Base-by-base conservation (phyloP, 2,329 filamentous ascomycete species). In the Xylaria sp. region DNA sequence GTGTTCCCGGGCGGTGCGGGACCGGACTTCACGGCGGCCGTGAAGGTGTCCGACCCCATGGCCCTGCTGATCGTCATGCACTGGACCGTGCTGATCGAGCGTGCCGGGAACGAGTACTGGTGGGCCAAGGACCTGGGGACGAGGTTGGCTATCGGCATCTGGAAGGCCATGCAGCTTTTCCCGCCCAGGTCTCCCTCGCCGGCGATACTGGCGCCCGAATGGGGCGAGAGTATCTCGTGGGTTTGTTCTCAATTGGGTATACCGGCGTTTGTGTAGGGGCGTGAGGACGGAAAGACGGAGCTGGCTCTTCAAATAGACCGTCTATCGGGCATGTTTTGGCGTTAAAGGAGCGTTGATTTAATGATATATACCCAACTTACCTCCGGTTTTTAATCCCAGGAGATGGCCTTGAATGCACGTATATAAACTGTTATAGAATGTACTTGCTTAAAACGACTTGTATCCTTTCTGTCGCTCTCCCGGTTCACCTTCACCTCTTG, bases 31-130 rank as follows among this genome's bases (percentile, higher is more conserved):
- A 71, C 75, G 0, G 34, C 69, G 0, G 77, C 77, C 2, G 55
- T 81, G 34, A 76, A 73, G 57, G 63, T 66, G 0, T 68, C 68
- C 10, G 78, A 81, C 28, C 80, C 79, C 0, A 73, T 82, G 48
- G 76, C 79, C 18, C 60, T 82, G 39, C 76, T 81, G 15, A 72
- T 81, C 3, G 67, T 80, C 61, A 73, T 81, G 73, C 78, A 80
- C 55, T 82, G 80, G 79, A 75, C 76, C 0, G 78, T 81, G 20
- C 72, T 80, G 60, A 69, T 81, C 13, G 67, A 77, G 8, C 53
- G 61, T 2, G n/a, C 71, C 9, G 70, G 73, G n/a, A 18, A 56
- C 23, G 55, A 66, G 28, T 67, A 48, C 43, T 79, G 77, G 77
- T 78, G 74, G 74, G 66, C 69, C 6, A 59, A 41, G 12, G 46